Conservation (phyloP, 2,329 filamentous ascomycete genomes). For the Taxawa tesnikishii region DNA sequence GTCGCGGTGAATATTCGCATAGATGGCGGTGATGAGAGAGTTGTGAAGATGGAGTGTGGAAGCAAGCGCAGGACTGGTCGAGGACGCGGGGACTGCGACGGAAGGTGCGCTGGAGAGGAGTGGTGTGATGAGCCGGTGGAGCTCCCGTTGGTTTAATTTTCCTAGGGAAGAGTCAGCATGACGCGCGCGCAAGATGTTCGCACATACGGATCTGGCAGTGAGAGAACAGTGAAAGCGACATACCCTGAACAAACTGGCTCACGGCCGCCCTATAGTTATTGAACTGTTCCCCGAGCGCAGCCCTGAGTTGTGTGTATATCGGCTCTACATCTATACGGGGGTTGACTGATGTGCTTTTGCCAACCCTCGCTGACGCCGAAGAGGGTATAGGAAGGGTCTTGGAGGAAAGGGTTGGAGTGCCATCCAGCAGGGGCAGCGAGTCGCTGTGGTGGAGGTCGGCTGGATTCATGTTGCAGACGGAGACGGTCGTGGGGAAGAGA, state of each 20-base stretch:
- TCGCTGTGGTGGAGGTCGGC: conserved; percentile 14
- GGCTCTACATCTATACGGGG: conserved; percentile 52
- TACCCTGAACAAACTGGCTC: conserved; percentile 45
- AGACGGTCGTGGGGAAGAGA: not conserved
- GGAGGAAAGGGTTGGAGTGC: conserved; percentile 12
- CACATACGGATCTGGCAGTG: not conserved
- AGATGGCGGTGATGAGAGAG: conserved; percentile 45
- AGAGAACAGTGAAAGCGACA: conserved; percentile 7
- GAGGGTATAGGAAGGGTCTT: conserved; percentile 14
- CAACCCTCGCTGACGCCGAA: conserved; percentile 11
- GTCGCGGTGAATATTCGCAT: conserved; percentile 47
- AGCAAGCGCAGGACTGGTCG: conserved; percentile 9
- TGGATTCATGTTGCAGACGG: conserved; percentile 18
- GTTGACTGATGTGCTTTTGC: conserved; percentile 34
- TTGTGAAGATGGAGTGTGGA: conserved; percentile 44
- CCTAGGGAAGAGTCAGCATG: conserved; percentile 22
- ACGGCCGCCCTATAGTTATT: conserved; percentile 47
- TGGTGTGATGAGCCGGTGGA: conserved; percentile 42
- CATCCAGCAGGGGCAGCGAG: conserved; percentile 11
- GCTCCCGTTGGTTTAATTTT: conserved; percentile 49
- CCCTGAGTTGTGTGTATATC: conserved; percentile 49
- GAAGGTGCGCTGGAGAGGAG: conserved; percentile 41
- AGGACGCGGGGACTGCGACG: conserved; percentile 10
- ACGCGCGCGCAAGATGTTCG: not conserved
- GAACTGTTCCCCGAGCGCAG: conserved; percentile 47